Base-by-base conservation (phyloP, 768 basidiomycete genomes). In the Grammothele lineata region DNA sequence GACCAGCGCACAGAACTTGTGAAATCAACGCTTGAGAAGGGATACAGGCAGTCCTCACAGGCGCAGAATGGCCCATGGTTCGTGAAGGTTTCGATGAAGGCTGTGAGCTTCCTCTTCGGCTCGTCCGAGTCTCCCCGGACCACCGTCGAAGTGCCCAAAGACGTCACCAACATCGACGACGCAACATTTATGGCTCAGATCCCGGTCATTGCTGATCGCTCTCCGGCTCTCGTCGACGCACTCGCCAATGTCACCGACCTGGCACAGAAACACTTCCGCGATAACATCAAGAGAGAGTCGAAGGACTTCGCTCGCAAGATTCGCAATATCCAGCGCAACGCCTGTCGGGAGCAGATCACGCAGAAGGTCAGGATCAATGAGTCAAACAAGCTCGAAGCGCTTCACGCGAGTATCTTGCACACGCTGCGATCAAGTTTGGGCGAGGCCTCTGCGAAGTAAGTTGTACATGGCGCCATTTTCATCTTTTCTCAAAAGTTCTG, bases 1-100 rank as follows among this genome's bases (percentile, higher is more conserved):
- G 4, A 37, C 24, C 22, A 47, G 6, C 19, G 47, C n/a, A 35
- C 15, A 18, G 51, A 56, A 3, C 45, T 51, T 32, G 49, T 40
- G 27, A n/a, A 7, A 12, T 22, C 42, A 32, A n/a, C n/a, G n/a
- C n/a, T n/a, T n/a, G n/a, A n/a, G n/a, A n/a, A n/a, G n/a, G n/a
- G n/a, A n/a, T n/a, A n/a, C n/a, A n/a, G n/a, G n/a, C n/a, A n/a
- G n/a, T n/a, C n/a, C n/a, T n/a, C n/a, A n/a, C n/a, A n/a, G n/a
- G n/a, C n/a, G n/a, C n/a, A n/a, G n/a, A n/a, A n/a, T n/a, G n/a
- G n/a, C n/a, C n/a, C n/a, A n/a, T n/a, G n/a, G n/a, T n/a, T n/a
- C n/a, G n/a, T n/a, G n/a, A n/a, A n/a, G n/a, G n/a, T n/a, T n/a
- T n/a, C 30, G 15, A 32, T 32, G 30, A 32, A 32, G 30, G 30